Conservation (phyloP, 495 filamentous ascomycete genomes). For the Aspergillus funiculosus region DNA sequence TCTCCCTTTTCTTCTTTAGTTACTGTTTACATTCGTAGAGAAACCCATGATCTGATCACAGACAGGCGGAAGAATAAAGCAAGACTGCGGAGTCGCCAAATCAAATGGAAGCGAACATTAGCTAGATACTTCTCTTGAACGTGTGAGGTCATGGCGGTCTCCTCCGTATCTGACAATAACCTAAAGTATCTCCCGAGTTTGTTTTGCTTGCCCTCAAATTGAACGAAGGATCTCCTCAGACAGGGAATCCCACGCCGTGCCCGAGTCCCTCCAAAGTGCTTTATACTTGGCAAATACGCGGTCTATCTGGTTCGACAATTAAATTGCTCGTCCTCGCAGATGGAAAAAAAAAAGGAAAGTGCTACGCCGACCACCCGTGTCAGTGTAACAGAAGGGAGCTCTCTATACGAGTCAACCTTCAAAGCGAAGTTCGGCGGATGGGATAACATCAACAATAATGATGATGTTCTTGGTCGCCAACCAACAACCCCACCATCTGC, state of each 20-base stretch:
- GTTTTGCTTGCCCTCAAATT: background rate
- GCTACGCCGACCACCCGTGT: slow-evolving; percentile 3
- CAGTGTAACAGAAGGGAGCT: slow-evolving; percentile 2
- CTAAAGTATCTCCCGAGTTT: background rate
- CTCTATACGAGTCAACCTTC: slow-evolving; percentile 3
- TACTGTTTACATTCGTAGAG: background rate
- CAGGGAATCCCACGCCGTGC: background rate
- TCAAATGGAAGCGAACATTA: background rate
- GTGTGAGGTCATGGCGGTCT: slow-evolving; percentile 2
- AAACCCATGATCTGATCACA: slow-evolving; percentile 20
- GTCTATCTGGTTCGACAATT: slow-evolving; percentile 3
- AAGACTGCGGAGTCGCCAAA: background rate
- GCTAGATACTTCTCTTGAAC: no score
- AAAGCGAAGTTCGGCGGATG: background rate
- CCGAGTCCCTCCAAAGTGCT: background rate
- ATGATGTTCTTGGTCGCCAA: background rate
- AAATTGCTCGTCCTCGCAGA: slow-evolving; percentile 5
- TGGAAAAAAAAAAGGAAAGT: slow-evolving; percentile 4
- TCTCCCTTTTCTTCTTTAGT: slow-evolving; percentile 5
- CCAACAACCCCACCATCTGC: slow-evolving; percentile 1
- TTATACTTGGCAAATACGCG: slow-evolving; percentile 1
- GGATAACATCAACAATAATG: no score
- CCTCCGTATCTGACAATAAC: background rate
- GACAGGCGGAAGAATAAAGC: slow-evolving; percentile 5
- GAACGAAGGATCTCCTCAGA: background rate